phyloP scores from a whole-genome alignment of 1,284 basidiomycete genomes.

The Melampsora americana region DNA sequence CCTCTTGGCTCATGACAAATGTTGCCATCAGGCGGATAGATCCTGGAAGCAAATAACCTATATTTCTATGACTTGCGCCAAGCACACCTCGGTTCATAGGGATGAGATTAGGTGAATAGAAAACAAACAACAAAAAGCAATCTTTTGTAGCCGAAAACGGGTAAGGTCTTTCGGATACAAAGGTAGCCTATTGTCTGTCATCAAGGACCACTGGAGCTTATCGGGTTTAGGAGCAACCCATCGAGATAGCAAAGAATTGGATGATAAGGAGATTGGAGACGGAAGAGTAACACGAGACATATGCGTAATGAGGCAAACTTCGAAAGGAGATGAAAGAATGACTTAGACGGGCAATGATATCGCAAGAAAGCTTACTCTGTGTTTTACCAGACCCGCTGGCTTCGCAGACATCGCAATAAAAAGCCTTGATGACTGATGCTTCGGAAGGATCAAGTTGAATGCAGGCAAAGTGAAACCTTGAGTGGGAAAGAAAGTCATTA shows the following conservation, averaged over 20 bases:
- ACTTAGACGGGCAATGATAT: neutral
- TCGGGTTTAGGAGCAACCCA: neutral
- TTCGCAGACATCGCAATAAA: constrained; percentile 51
- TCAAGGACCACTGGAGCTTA: neutral
- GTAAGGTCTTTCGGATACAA: constrained; percentile 1
- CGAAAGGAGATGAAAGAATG: constrained; percentile 1
- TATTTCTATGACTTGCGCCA: no score
- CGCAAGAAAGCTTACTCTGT: constrained; percentile 48
- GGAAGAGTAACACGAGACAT: neutral
- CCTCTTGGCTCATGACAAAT: no score
- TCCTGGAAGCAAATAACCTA: no score
- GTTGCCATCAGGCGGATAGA: no score
- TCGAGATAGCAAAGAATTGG: neutral
- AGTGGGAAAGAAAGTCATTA: neutral
- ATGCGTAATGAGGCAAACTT: neutral
- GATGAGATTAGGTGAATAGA: no score
- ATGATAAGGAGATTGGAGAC: neutral
- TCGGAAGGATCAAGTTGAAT: constrained; percentile 48
- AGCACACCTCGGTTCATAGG: no score
- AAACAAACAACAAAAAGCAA: no score
- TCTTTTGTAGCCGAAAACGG: neutral
- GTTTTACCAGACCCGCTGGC: constrained; percentile 50
- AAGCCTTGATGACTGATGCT: constrained; percentile 49
- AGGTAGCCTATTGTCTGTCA: constrained; percentile 2
- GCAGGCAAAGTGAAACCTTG: constrained; percentile 53